Conservation (phyloP, 2,329 filamentous ascomycete genomes). For the Fusarium papillatum region DNA sequence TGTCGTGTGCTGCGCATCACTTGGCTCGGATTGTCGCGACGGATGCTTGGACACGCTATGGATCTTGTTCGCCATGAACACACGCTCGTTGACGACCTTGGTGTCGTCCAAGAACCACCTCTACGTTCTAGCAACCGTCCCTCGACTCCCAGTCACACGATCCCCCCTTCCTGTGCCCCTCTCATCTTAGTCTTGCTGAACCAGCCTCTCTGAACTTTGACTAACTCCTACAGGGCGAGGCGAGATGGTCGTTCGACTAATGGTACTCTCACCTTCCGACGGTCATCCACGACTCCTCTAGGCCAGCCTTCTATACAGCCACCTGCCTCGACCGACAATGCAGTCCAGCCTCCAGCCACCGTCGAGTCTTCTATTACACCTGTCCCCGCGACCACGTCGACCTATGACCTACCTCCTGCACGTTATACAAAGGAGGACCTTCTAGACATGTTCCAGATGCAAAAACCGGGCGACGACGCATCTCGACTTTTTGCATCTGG, state of each 20-base stretch:
- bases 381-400: conserved; percentile 34
- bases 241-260: conserved; percentile 70
- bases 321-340: conserved; percentile 51
- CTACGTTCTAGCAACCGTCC: not conserved
- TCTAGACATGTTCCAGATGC: conserved; percentile 76
- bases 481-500: conserved; percentile 78
- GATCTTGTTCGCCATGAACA: not conserved
- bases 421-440: conserved; percentile 87
- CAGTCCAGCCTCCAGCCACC: conserved; percentile 54
- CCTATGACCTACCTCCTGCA: conserved; percentile 56
- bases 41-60: conserved; percentile 6
- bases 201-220: conserved; percentile 2
- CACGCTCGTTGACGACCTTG: not conserved
- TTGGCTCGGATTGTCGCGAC: conserved; percentile 25
- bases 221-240: conserved; percentile 63
- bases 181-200: not conserved
- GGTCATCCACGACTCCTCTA: conserved; percentile 71
- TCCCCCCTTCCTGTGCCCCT: conserved; percentile 14
- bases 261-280: conserved; percentile 75
- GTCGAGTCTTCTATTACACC: conserved; percentile 52
- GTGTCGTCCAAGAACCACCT: not conserved
- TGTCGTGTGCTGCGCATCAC: conserved; percentile 15
- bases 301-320: conserved; percentile 55
- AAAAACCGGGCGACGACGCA: conserved; percentile 65
- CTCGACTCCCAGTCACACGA: conserved; percentile 9